Conservation (phyloP, 2,329 filamentous ascomycete species). For the Monosporascus cannonballus region DNA sequence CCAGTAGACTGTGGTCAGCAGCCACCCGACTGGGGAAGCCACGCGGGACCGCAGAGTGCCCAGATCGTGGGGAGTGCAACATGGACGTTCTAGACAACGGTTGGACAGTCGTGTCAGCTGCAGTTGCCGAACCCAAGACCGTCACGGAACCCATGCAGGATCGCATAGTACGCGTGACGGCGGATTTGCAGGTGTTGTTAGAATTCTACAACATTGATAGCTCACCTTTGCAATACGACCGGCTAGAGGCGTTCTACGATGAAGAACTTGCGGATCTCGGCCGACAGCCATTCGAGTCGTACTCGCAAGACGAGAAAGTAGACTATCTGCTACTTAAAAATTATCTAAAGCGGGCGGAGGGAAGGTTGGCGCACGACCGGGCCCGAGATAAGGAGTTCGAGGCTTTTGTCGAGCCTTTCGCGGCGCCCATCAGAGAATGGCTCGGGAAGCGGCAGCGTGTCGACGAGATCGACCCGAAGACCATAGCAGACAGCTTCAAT, state of each 20-base stretch:
- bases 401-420: constrained; percentile 38
- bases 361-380: constrained; percentile 34
- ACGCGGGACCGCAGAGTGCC: neutral
- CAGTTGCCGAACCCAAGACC: neutral
- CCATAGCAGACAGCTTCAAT: constrained; percentile 36
- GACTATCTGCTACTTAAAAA: constrained; percentile 46
- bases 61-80: neutral
- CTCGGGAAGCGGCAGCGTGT: constrained; percentile 42
- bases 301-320: constrained; percentile 37
- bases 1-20: neutral
- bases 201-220: constrained; percentile 43
- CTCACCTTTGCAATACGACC: constrained; percentile 33
- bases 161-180: constrained; percentile 35
- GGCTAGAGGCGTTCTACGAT: constrained; percentile 34
- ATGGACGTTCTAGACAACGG: neutral
- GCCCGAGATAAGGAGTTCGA: constrained; percentile 30
- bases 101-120: neutral
- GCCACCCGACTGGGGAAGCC: neutral
- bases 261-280: constrained; percentile 34
- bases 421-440: constrained; percentile 33
- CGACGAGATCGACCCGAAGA: constrained; percentile 34
- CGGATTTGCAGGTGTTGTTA: constrained; percentile 40
- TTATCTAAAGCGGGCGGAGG: constrained; percentile 31
- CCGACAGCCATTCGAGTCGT: constrained; percentile 27
- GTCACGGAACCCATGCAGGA: constrained; percentile 23